A percentile compares a stretch with the other conserved stretches of the same genome.
These are phyloP conservation scores for Smallanthus sonchifolius DNA, from an alignment of 129 eudicot genomes.

Conservation along the genomic window DNA sequence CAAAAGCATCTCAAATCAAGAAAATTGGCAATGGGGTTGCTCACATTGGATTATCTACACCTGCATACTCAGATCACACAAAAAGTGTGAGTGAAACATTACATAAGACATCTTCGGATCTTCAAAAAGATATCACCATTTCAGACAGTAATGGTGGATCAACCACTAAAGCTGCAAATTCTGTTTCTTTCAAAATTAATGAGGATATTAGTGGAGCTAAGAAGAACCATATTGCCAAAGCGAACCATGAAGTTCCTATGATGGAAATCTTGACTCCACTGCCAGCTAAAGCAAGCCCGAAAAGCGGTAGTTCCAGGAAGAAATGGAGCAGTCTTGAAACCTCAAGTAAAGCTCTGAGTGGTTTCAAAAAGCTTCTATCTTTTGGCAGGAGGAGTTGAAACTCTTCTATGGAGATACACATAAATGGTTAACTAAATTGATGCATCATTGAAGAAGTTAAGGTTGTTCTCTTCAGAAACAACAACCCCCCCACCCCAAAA, in stretches of 20 bases:
- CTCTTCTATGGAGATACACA: background rate
- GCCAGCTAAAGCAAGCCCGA: slow-evolving; percentile 30
- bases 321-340: slow-evolving; percentile 57
- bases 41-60: slow-evolving; percentile 16
- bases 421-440: background rate
- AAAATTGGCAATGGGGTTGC: slow-evolving; percentile 28
- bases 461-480: background rate
- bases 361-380: slow-evolving; percentile 66
- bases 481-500: too few relatives aligned
- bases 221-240: slow-evolving; percentile 17
- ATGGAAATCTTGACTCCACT: slow-evolving; percentile 40
- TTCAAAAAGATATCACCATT: slow-evolving; percentile 24
- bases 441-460: background rate
- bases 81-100: slow-evolving; percentile 6
- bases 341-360: slow-evolving; percentile 50
- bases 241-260: slow-evolving; percentile 33
- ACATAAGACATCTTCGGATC: slow-evolving; percentile 27
- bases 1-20: slow-evolving; percentile 35
- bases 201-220: slow-evolving; percentile 25
- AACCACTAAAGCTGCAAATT: slow-evolving; percentile 16
- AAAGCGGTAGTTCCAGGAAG: slow-evolving; percentile 44
- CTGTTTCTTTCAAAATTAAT: slow-evolving; percentile 23
- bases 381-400: slow-evolving; percentile 56
- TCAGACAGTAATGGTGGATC: slow-evolving; percentile 26
- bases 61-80: slow-evolving; percentile 16